A percentile compares a stretch with the other conserved stretches of the same genome.
phyloP scores from a whole-genome alignment of 2,329 filamentous ascomycete genomes.

The Aspergillus transmontanensis region DNA sequence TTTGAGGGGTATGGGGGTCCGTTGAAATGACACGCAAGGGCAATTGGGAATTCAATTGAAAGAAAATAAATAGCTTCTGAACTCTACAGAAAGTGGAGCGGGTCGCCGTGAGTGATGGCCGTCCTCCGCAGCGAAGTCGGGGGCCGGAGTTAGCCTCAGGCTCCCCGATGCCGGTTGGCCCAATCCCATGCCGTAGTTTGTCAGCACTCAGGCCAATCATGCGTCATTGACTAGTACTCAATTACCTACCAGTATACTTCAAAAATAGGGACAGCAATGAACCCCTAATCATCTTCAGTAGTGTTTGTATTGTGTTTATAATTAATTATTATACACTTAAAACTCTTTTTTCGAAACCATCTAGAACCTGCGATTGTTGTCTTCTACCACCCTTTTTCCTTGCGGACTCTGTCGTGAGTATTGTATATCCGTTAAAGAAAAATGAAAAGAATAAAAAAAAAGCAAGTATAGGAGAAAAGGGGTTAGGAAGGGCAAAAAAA shows the following conservation, averaged over 20 bases:
- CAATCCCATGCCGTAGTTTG: constrained; percentile 19
- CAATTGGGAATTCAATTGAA: not conserved
- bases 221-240: not conserved
- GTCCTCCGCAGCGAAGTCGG: constrained; percentile 25
- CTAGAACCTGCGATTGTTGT: not conserved
- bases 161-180: constrained; percentile 15
- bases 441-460: not conserved
- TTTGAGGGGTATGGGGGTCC: constrained; percentile 6
- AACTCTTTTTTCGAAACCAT: not conserved
- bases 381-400: not conserved
- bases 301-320: not conserved
- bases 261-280: not conserved
- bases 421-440: not conserved
- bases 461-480: not conserved
- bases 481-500: not conserved
- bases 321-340: constrained; percentile 3
- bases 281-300: not conserved
- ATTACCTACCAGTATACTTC: not conserved
- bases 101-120: constrained; percentile 4
- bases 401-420: not conserved
- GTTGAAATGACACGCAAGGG: constrained; percentile 1
- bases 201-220: constrained; percentile 12
- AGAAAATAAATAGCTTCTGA: not conserved
- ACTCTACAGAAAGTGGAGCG: constrained; percentile 11
- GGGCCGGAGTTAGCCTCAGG: constrained; percentile 14